Evolutionary conservation across 1,284 basidiomycete species (phyloP), one percentile per base, ranked within the genome.

Genomic region (Cystobasidium slooffiae): DNA sequence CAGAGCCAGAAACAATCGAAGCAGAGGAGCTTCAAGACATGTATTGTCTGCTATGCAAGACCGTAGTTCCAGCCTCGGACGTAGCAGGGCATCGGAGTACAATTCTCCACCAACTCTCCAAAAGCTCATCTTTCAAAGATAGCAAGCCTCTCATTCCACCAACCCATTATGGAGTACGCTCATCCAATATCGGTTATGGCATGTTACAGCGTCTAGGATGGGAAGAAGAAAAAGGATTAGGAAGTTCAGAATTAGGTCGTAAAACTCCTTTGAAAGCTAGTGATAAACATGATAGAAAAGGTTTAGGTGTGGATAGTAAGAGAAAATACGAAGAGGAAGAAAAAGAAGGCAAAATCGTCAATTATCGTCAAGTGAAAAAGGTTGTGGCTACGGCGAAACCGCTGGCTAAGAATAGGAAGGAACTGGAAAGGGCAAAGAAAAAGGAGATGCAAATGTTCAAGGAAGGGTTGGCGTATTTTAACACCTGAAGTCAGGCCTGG

Each of bases 371-470:
- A 10, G 39, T 44, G 44, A 63, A 46, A 49, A 22, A 68, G 10
- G 31, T 22, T 24, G 37, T 55, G 53, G 55, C 49, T 49, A 53
- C 52, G 6, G 70, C 70, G 6, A 58, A 49, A 46, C 62, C 70
- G 8, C 20, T 73, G 24, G 70, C 70, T 14, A 73, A 59, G 63
- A 73, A 73, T 37, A 43, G 63, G 39, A 73, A 51, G 31, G 70
- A 73, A 22, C 18, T 73, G 37, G 62, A 73, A 24, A 73, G 49
- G 46, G 53, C 37, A 16, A 73, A 56, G 52, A 53, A 49, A 20
- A 49, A 44, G 22, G 70, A 73, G 37, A 73, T 73, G 70, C 61
- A 73, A 63, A 58, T 66, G 62, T 73, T 73, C 63, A 66, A 73
- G 41, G 70, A 65, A 43, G 70, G 70, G 12, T 49, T 73, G 12